phyloP scores from a whole-genome alignment of 2,329 filamentous ascomycete species.

The Trichoderma aggressivum region DNA sequence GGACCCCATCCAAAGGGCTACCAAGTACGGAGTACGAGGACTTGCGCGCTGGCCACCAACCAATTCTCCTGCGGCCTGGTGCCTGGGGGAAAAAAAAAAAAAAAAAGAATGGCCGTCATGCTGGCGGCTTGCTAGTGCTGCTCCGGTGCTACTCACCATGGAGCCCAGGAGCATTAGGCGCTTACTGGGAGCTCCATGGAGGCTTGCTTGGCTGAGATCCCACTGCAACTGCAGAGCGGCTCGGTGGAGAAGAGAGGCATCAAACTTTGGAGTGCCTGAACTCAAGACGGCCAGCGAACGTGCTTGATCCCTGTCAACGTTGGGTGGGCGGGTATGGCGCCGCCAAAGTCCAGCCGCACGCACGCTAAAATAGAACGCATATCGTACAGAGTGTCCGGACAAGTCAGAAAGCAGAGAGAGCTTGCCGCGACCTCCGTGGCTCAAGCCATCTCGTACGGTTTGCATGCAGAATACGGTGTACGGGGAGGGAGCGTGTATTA shows the following conservation, averaged over 20 bases:
- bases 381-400: not conserved
- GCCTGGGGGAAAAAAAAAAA: not conserved
- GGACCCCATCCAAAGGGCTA: constrained; percentile 3
- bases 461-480: not conserved
- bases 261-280: constrained; percentile 11
- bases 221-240: not conserved
- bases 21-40: not conserved
- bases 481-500: not conserved
- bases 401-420: not conserved
- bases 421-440: not conserved
- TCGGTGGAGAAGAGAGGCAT: not conserved
- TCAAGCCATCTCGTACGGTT: not conserved
- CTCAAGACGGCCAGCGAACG: not conserved
- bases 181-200: not conserved
- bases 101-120: not conserved
- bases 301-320: constrained; percentile 1
- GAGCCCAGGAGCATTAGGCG: not conserved
- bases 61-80: not conserved
- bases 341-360: constrained; percentile 19
- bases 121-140: not conserved
- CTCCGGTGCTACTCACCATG: not conserved
- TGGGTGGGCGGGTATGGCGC: constrained; percentile 13
- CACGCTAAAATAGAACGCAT: constrained; percentile 8
- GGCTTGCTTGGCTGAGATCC: constrained; percentile 3
- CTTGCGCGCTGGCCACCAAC: not conserved